Evolutionary conservation across 2,329 filamentous ascomycete genomes (phyloP).

Genomic region (Xylaria digitata): DNA sequence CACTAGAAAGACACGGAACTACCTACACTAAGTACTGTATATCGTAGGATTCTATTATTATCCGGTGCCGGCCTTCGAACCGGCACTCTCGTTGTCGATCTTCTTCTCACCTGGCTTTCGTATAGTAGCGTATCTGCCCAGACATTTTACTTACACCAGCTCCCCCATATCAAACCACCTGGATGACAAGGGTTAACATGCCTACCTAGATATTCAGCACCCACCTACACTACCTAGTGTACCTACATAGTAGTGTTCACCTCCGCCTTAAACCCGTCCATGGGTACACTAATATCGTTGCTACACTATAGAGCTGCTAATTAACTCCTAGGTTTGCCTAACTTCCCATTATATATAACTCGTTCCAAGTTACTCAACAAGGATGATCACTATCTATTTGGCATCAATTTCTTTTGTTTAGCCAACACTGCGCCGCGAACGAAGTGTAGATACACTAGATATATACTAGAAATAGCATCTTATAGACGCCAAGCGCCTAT

Average conservation of each 20-base stretch:
- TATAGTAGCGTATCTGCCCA: conserved; percentile 5
- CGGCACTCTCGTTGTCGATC: conserved; percentile 9
- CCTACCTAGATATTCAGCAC: neutral
- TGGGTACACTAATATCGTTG: too few relatives aligned
- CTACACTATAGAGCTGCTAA: neutral
- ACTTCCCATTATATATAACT: neutral
- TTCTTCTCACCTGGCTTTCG: neutral
- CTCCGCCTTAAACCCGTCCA: too few relatives aligned
- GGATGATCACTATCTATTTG: conserved; percentile 7
- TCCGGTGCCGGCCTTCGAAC: neutral
- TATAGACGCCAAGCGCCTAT: neutral
- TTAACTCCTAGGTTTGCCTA: neutral
- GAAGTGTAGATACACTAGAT: neutral
- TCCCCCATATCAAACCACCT: conserved; percentile 3
- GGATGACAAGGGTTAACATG: neutral
- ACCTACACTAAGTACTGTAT: neutral
- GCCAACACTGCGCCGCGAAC: neutral
- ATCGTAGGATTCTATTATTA: conserved; percentile 14
- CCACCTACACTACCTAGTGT: too few relatives aligned
- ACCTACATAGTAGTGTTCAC: too few relatives aligned
- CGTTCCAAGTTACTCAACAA: neutral
- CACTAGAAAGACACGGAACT: neutral
- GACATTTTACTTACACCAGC: conserved; percentile 1
- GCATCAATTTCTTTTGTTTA: neutral
- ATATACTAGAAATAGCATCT: neutral